phyloP scores from a whole-genome alignment of 2,329 filamentous ascomycete species.

The Chaetomium globosum region DNA sequence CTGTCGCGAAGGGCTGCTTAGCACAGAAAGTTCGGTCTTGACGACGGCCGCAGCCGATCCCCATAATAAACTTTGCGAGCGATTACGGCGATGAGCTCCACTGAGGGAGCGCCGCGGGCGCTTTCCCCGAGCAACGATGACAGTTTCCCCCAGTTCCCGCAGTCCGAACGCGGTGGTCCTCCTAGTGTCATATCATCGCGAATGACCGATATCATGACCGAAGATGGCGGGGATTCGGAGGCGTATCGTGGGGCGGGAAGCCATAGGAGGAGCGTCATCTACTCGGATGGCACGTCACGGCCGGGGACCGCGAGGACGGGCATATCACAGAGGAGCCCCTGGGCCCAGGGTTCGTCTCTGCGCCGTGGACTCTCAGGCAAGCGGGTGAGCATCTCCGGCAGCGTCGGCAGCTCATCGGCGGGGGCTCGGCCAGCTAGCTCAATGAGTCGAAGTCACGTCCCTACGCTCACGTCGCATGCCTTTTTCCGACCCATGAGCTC shows the following conservation, averaged over 20 bases:
- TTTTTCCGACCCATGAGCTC: conserved; percentile 98
- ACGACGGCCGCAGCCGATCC: conserved; percentile 16
- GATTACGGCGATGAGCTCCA: conserved; percentile 31
- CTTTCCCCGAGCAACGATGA: conserved; percentile 44
- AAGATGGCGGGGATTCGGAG: conserved; percentile 55
- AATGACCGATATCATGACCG: conserved; percentile 66
- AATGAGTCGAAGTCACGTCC: conserved; percentile 82
- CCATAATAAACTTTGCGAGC: conserved; percentile 1
- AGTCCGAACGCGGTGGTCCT: conserved; percentile 49
- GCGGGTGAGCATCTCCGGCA: conserved; percentile 45
- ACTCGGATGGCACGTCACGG: conserved; percentile 52
- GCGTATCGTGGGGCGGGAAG: conserved; percentile 39
- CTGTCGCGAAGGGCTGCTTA: conserved; percentile 14
- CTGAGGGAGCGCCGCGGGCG: conserved; percentile 43
- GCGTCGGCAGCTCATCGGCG: conserved; percentile 47
- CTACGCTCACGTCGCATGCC: conserved; percentile 82
- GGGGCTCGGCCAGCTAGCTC: conserved; percentile 65
- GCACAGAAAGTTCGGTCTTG: conserved; percentile 18
- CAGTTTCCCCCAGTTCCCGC: conserved; percentile 48
- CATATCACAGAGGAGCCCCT: conserved; percentile 54
- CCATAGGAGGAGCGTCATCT: conserved; percentile 46
- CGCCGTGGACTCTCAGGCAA: conserved; percentile 55
- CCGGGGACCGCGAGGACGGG: conserved; percentile 59
- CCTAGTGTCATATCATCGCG: conserved; percentile 71
- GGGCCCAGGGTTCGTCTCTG: conserved; percentile 59